Conservation (phyloP, 305 asterid genomes). For the Rubia occidens region DNA sequence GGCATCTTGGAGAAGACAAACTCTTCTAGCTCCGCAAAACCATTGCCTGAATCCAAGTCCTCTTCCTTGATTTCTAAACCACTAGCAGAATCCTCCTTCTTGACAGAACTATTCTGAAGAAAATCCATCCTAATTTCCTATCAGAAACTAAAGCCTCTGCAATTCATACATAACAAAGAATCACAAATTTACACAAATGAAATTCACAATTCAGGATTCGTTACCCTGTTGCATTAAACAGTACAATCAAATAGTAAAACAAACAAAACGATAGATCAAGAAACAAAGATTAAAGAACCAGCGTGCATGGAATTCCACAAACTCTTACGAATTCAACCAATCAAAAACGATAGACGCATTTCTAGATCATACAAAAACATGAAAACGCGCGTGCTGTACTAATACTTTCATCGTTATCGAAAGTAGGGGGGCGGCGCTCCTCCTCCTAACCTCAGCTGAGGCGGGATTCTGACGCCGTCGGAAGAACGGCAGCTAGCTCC, state of each 20-base stretch:
- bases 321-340: neutral
- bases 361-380: neutral
- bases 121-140: neutral
- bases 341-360: neutral
- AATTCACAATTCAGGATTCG: neutral
- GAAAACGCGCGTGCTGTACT: neutral
- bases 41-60: conserved; percentile 12
- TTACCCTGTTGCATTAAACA: neutral
- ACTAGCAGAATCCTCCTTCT: conserved; percentile 8
- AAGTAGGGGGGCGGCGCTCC: neutral
- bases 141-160: conserved; percentile 13
- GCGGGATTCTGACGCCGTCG: neutral
- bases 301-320: conserved; percentile 9
- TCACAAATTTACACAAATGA: neutral
- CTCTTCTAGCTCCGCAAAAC: conserved; percentile 25
- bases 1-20: conserved; percentile 45
- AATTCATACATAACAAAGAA: conserved; percentile 8
- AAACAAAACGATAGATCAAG: conserved; percentile 4
- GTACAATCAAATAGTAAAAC: neutral
- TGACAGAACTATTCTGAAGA: neutral
- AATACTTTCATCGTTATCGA: neutral
- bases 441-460: neutral
- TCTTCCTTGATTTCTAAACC: conserved; percentile 13
- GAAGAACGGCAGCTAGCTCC: neutral
- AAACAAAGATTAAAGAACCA: neutral